Base-by-base conservation (phyloP, 345 rosid genomes). In the Lumnitzera racemosa region DNA sequence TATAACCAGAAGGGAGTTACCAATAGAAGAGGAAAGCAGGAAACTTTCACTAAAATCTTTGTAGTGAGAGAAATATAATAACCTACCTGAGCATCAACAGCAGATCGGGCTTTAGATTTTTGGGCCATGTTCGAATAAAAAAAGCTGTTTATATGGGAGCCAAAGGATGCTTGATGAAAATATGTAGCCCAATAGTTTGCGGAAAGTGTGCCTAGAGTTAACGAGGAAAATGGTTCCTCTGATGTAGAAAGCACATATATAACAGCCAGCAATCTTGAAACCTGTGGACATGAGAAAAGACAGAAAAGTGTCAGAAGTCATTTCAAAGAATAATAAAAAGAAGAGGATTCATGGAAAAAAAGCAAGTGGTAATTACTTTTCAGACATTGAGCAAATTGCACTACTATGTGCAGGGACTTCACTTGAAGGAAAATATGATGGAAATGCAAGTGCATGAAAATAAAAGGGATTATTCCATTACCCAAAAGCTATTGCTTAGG, bases 91-190 rank as follows among this genome's bases (percentile, higher is more conserved):
- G 74, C 59, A 57, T 67, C 75, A 47, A 66, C 24, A 47, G 62
- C 50, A 20, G 61, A 51, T 15, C 23, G 67, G 43, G 72, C 58
- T 54, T 76, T 76, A 57, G 41, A 53, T 70, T 75, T 75, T 71
- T 65, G 48, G 56, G 69, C 72, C 68, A 69, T 56, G 66, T 78
- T 83, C 47, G 80, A 72, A 66, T 81, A 73, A 73, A 87, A 81
- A 60, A 79, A 84, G 74, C 72, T 65, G 63, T 77, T 94, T 60
- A 81, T 74, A 70, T 88, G 84, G 56, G 87, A 77, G 53, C 96
- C 90, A 71, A 94, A 70, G 51, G 99, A 90, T 73, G 96, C 95
- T 80, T 94, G 99, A 79, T 94, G 97, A 65, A 88, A 94, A 78
- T 70, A 88, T 59, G 95, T 81, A 78, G 95, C 97, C 99, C 95